Evolutionary conservation across 2,329 filamentous ascomycete genomes (phyloP).

Genomic region (Fusarium sp.): DNA sequence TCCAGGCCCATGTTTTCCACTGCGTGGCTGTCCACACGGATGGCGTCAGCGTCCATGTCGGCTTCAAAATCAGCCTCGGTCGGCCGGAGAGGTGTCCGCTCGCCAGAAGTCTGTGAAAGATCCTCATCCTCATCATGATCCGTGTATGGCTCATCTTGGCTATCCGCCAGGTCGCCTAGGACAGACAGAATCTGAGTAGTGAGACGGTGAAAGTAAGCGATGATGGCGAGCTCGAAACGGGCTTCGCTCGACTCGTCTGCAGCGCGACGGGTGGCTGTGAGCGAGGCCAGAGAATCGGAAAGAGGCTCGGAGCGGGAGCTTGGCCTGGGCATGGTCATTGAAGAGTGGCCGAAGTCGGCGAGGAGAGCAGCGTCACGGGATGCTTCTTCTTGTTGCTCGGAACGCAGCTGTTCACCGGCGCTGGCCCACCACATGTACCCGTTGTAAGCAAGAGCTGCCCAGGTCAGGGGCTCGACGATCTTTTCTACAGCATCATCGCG

Average conservation of each 20-base stretch:
- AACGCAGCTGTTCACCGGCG: conserved; percentile 79
- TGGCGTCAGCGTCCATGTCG: conserved; percentile 57
- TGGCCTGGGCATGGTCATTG: conserved; percentile 52
- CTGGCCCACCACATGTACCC: conserved; percentile 94
- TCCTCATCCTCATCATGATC: conserved; percentile 56
- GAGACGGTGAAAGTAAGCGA: conserved; percentile 86
- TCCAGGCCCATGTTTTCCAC: conserved; percentile 83
- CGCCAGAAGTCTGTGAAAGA: conserved; percentile 50
- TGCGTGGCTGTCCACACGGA: conserved; percentile 75
- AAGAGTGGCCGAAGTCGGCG: conserved; percentile 63
- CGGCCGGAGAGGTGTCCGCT: conserved; percentile 48
- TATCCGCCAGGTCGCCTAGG: conserved; percentile 73
- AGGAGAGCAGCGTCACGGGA: conserved; percentile 70
- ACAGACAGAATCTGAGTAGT: conserved; percentile 77
- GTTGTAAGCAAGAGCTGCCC: conserved; percentile 83
- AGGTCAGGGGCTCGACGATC: conserved; percentile 75
- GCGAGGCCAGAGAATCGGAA: conserved; percentile 62
- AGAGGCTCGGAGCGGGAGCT: conserved; percentile 55
- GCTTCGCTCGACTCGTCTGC: conserved; percentile 61
- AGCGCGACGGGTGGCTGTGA: conserved; percentile 55
- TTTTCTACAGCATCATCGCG: conserved; percentile 67
- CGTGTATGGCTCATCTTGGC: conserved; percentile 60
- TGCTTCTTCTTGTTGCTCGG: conserved; percentile 72
- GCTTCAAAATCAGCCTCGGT: conserved; percentile 42
- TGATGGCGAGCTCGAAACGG: conserved; percentile 77